Conservation (phyloP, 208 protist species). For the Wallacemonas sp. region DNA sequence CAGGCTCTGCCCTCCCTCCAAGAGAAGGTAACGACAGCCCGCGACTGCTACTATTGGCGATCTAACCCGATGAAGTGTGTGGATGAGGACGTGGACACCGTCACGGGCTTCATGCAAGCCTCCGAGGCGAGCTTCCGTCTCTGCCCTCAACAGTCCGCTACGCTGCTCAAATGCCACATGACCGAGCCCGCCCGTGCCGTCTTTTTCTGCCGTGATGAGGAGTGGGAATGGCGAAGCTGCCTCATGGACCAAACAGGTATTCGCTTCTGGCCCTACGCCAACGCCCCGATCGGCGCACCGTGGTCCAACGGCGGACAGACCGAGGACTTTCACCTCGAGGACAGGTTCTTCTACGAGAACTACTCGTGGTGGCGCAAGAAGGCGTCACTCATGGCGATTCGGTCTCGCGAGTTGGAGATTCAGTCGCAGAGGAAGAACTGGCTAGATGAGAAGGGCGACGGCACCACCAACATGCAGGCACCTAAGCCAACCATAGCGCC, state of each 20-base stretch:
- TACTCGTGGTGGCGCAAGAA: conserved; percentile 83
- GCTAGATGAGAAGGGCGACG: conserved; percentile 52
- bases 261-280: conserved; percentile 91
- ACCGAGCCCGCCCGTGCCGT: conserved; percentile 87
- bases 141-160: conserved; percentile 89
- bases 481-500: conserved; percentile 83
- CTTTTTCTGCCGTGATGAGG: conserved; percentile 91
- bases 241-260: conserved; percentile 91
- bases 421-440: conserved; percentile 72
- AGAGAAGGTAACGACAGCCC: conserved; percentile 51
- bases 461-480: conserved; percentile 27
- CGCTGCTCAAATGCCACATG: conserved; percentile 92
- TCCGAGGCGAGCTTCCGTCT: conserved; percentile 87
- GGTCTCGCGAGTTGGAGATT: conserved; percentile 78
- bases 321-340: conserved; percentile 91
- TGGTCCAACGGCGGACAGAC: conserved; percentile 91
- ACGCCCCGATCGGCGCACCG: conserved; percentile 75
- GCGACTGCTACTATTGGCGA: conserved; percentile 92
- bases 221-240: conserved; percentile 93
- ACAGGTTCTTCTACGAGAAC: conserved; percentile 90
- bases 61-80: conserved; percentile 86
- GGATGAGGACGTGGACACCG: conserved; percentile 78
- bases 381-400: conserved; percentile 79
- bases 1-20: conserved; percentile 84
- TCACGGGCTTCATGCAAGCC: conserved; percentile 87